These are phyloP conservation scores for Sporothrix globosa DNA, from an alignment of 2,329 filamentous ascomycete species.

Conservation along the genomic window DNA sequence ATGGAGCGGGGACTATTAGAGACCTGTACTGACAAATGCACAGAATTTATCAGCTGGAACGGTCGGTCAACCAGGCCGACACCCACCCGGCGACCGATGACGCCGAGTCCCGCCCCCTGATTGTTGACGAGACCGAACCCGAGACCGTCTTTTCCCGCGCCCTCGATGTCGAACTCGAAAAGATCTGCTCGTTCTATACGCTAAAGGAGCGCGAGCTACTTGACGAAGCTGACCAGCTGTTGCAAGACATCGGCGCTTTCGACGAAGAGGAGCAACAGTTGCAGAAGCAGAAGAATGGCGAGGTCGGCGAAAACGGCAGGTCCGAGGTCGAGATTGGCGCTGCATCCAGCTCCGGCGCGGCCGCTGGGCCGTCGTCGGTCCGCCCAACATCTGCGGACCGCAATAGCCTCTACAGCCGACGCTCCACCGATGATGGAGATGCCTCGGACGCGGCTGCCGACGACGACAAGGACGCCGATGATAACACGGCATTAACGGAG, in stretches of 20 bases:
- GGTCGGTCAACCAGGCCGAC: slow-evolving; percentile 63
- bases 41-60: slow-evolving; percentile 95
- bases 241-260: slow-evolving; percentile 72
- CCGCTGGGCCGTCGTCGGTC: background rate
- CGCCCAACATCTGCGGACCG: slow-evolving; percentile 29
- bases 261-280: slow-evolving; percentile 59
- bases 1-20: background rate
- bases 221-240: slow-evolving; percentile 75
- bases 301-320: background rate
- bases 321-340: slow-evolving; percentile 32
- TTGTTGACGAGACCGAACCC: slow-evolving; percentile 68
- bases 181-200: slow-evolving; percentile 88
- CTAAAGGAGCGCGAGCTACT: slow-evolving; percentile 87
- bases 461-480: slow-evolving; percentile 59
- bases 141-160: slow-evolving; percentile 80
- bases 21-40: background rate
- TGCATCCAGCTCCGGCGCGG: background rate
- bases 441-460: slow-evolving; percentile 48
- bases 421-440: slow-evolving; percentile 59
- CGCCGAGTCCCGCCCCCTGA: slow-evolving; percentile 81
- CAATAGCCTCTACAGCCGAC: slow-evolving; percentile 49
- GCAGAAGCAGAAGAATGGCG: slow-evolving; percentile 24
- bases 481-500: slow-evolving; percentile 58
- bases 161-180: slow-evolving; percentile 87
- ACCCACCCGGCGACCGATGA: slow-evolving; percentile 67